Conservation (phyloP, 768 basidiomycete genomes). For the Serpula lacrymans region DNA sequence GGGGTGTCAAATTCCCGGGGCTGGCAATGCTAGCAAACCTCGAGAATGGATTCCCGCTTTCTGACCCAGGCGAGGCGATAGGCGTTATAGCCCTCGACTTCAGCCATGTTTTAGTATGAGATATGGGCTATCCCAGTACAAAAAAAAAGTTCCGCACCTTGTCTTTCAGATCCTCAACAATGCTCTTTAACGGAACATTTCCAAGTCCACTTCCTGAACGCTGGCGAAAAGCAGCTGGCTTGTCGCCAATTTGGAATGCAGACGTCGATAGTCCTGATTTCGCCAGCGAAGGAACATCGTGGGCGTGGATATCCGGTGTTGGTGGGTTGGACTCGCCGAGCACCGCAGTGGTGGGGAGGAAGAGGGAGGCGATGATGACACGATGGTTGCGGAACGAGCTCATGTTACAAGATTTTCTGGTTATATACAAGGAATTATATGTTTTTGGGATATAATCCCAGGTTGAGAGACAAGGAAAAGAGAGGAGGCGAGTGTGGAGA, state of each 20-base stretch:
- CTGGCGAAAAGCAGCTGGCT: slow-evolving; percentile 15
- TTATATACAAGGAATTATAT: too few species aligned
- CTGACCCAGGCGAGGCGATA: slow-evolving; percentile 40
- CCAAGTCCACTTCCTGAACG: slow-evolving; percentile 17
- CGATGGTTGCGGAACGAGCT: slow-evolving; percentile 70
- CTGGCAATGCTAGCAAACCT: slow-evolving; percentile 39
- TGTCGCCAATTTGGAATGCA: slow-evolving; percentile 9
- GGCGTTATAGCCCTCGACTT: slow-evolving; percentile 41
- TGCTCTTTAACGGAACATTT: slow-evolving; percentile 52
- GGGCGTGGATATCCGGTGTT: slow-evolving; percentile 40
- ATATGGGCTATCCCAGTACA: too few species aligned
- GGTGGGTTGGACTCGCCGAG: slow-evolving; percentile 51
- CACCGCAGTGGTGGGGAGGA: slow-evolving; percentile 72
- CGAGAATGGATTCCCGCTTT: slow-evolving; percentile 56
- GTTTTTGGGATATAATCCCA: too few species aligned
- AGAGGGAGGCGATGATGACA: slow-evolving; percentile 79
- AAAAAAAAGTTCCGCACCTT: slow-evolving; percentile 38
- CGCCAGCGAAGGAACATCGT: slow-evolving; percentile 9
- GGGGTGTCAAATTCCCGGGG: slow-evolving; percentile 13
- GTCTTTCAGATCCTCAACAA: slow-evolving; percentile 75
- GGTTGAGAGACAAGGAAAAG: too few species aligned
- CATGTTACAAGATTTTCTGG: slow-evolving; percentile 54
- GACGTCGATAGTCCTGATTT: slow-evolving; percentile 1
- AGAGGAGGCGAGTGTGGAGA: too few species aligned
- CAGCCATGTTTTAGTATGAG: background rate